These are phyloP conservation scores for Salix purpurea DNA, from an alignment of 345 rosid genomes.

Conservation along the genomic window DNA sequence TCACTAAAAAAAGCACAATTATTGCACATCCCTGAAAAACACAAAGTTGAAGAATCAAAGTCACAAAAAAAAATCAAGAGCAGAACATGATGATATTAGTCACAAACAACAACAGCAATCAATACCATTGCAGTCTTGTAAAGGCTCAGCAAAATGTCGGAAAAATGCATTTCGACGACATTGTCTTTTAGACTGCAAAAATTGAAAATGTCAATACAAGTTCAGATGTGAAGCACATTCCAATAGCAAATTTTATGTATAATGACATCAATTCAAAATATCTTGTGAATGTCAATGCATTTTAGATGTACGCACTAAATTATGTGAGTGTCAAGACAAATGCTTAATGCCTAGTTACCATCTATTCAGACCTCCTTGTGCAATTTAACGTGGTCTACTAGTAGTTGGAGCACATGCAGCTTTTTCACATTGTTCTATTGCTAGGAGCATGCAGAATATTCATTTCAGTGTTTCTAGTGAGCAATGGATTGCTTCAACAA, in stretches of 20 bases:
- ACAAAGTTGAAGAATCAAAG: background rate
- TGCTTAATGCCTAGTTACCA: too few relatives aligned
- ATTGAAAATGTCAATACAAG: conserved; percentile 1
- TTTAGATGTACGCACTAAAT: too few relatives aligned
- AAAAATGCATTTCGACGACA: conserved; percentile 82
- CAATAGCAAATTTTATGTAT: background rate
- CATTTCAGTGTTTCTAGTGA: too few relatives aligned
- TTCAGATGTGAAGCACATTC: background rate
- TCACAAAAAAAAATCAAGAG: background rate
- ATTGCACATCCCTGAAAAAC: conserved; percentile 84
- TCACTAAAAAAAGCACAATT: conserved; percentile 71
- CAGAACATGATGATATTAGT: background rate
- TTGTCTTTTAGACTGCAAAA: conserved; percentile 63
- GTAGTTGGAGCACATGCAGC: too few relatives aligned
- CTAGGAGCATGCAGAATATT: too few relatives aligned
- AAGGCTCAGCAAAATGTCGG: conserved; percentile 80
- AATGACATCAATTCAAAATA: background rate
- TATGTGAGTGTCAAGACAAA: too few relatives aligned
- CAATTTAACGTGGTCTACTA: too few relatives aligned
- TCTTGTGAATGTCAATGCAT: too few relatives aligned
- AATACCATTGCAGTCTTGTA: conserved; percentile 88
- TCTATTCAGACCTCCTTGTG: too few relatives aligned
- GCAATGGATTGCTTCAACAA: too few relatives aligned
- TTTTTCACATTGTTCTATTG: too few relatives aligned
- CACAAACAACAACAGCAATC: background rate